Evolutionary conservation across 2,329 filamentous ascomycete species (phyloP), one percentile per base, ranked within the genome.

Genomic region (Paraphaeosphaeria minitans): DNA sequence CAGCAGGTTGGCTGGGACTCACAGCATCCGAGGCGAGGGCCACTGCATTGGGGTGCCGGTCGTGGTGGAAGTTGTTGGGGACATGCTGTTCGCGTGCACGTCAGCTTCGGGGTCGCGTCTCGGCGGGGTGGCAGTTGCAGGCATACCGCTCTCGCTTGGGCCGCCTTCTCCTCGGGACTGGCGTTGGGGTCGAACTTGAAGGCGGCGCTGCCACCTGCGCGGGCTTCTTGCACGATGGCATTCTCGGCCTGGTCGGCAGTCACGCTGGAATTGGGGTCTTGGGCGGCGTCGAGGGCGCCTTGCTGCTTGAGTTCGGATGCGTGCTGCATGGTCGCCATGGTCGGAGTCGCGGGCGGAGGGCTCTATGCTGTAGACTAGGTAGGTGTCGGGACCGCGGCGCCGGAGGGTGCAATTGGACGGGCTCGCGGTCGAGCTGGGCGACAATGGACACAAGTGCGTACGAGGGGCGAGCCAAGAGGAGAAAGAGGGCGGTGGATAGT

Each of bases 171-270:
- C 75, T 93, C 91, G 0, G 89, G 84, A 45, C 84, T 89, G 43
- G 93, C 93, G 81, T 97, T 80, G 0, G 95, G 92, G 73, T 99
- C 85, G 79, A 98, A 99, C 62, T 88, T 86, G 75, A 91, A 95
- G 63, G 92, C 93, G 31, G 89, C 81, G 24, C 90, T 86, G 43
- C 95, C 95, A 13, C 89, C 91, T 69, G 90, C 89, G 71, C 84
- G 87, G 66, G 91, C 92, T 76, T 96, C 88, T 55, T 91, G 82
- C 27, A 96, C 83, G 50, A 97, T 84, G 68, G 86, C 85, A 66
- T 85, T 83, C 78, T 96, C 85, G 33, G 91, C 91, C 63, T 89
- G 87, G 42, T 90, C 85, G 48, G 91, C 82, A 0, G 87, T 85
- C 64, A 93, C 84, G 46, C 78, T 80, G 73, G 84, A 90, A 67